A percentile compares a stretch with the other conserved stretches of the same genome.
Conservation (phyloP, 495 filamentous ascomycete genomes). For the Achaetomiella virescens region DNA sequence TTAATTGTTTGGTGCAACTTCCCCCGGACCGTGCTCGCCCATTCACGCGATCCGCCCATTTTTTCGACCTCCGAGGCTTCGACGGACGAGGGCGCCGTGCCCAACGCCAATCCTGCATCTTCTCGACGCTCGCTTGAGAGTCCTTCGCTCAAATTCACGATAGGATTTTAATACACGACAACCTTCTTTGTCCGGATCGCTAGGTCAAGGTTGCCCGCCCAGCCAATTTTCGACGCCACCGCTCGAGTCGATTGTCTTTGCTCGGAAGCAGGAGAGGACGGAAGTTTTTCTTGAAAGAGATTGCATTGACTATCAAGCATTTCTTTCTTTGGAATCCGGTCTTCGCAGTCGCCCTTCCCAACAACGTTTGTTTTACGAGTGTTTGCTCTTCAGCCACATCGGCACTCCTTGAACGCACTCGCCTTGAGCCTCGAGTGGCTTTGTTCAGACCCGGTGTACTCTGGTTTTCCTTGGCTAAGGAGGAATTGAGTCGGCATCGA, state of each 20-base stretch:
- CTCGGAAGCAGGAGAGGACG: not conserved
- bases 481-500: not conserved
- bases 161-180: constrained; percentile 26
- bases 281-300: constrained; percentile 3
- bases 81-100: constrained; percentile 6
- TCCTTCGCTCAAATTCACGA: constrained; percentile 12
- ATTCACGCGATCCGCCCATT: constrained; percentile 2
- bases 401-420: not conserved
- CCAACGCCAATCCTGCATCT: constrained; percentile 16
- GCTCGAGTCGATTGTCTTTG: constrained; percentile 19
- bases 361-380: not conserved
- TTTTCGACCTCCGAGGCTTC: not conserved
- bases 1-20: constrained; percentile 19
- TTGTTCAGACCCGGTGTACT: not conserved
- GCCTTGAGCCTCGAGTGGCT: not conserved
- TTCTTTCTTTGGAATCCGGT: constrained; percentile 24
- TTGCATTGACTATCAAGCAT: constrained; percentile 19
- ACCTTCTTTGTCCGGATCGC: constrained; percentile 19
- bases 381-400: constrained; percentile 2
- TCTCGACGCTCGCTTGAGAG: constrained; percentile 25
- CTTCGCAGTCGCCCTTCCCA: constrained; percentile 2
- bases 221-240: constrained; percentile 15
- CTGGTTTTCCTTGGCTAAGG: not conserved
- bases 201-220: constrained; percentile 2
- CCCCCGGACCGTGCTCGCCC: not conserved